A percentile compares a stretch with the other conserved stretches of the same genome.
Conservation (phyloP, 768 basidiomycete genomes). For the Pilatotrama ljubarskyi region DNA sequence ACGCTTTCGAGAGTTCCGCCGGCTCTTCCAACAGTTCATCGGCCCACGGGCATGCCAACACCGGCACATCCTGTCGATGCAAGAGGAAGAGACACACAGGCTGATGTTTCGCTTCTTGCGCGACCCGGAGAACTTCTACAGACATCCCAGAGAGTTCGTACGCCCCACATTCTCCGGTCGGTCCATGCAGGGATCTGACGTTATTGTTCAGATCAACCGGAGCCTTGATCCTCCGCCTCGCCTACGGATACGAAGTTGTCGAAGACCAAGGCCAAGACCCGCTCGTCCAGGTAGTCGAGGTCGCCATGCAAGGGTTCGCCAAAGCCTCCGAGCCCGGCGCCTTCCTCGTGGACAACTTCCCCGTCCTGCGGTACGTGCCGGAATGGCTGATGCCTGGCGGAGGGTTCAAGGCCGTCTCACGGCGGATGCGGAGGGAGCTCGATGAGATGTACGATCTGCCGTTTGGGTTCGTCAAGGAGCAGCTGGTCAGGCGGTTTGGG, state of each 20-base stretch:
- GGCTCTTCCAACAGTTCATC: constrained; percentile 36
- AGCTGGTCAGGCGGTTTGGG: constrained; percentile 27
- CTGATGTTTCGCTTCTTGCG: constrained; percentile 22
- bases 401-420: constrained; percentile 22
- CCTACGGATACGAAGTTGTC: constrained; percentile 31
- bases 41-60: constrained; percentile 32
- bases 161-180: neutral
- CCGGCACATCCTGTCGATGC: constrained; percentile 17
- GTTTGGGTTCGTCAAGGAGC: constrained; percentile 33
- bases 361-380: constrained; percentile 36
- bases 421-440: constrained; percentile 13
- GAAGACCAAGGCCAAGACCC: constrained; percentile 26
- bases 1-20: constrained; percentile 38
- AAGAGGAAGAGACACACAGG: constrained; percentile 21
- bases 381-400: constrained; percentile 35
- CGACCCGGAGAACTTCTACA: constrained; percentile 21
- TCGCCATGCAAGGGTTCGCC: constrained; percentile 30
- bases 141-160: constrained; percentile 27
- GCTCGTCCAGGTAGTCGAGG: constrained; percentile 30
- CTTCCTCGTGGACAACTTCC: constrained; percentile 37
- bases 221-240: constrained; percentile 30
- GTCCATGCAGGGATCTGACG: neutral
- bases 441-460: constrained; percentile 30
- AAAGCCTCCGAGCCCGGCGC: constrained; percentile 34
- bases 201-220: constrained; percentile 27